Evolutionary conservation across 169 alveolate species (phyloP).

Genomic region (Eimeria nieschulzi): DNA sequence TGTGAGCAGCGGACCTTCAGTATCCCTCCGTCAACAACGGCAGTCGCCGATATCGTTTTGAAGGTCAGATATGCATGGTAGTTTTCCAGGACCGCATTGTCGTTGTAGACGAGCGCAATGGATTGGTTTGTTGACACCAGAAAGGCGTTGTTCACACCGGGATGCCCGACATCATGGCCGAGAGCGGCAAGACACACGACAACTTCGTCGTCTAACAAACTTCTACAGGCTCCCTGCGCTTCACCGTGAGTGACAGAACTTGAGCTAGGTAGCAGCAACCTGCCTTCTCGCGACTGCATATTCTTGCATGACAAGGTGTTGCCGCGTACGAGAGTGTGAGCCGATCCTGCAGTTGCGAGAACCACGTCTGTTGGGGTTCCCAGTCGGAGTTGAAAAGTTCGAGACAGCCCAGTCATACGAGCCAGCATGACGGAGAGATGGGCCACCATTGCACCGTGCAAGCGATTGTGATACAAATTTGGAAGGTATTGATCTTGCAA

Average conservation of each 20-base stretch:
- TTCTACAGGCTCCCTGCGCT: background rate
- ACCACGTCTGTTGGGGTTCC: conserved; percentile 29
- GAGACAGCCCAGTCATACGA: conserved; percentile 75
- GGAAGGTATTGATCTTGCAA: conserved; percentile 71
- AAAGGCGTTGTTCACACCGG: conserved; percentile 90
- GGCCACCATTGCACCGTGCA: conserved; percentile 80
- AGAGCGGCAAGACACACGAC: conserved; percentile 88
- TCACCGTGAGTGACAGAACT: conserved; percentile 8
- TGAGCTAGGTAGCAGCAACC: conserved; percentile 14
- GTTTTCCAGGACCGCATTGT: conserved; percentile 92
- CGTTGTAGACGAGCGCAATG: conserved; percentile 92
- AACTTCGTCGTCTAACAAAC: conserved; percentile 53
- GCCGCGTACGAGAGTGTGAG: background rate
- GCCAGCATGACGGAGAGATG: conserved; percentile 79
- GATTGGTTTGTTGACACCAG: conserved; percentile 85
- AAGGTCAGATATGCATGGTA: conserved; percentile 92
- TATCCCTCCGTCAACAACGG: conserved; percentile 44
- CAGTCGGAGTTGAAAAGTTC: background rate
- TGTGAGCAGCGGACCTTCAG: conserved; percentile 2
- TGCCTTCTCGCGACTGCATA: conserved; percentile 15
- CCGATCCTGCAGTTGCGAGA: conserved; percentile 31
- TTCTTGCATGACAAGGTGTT: conserved; percentile 30
- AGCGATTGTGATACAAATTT: conserved; percentile 79
- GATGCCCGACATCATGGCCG: conserved; percentile 96
- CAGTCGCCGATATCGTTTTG: conserved; percentile 77